Percentiles rank a stretch among this genome's conserved stretches.
These are phyloP conservation scores for Ascodesmis nigricans DNA, from an alignment of 495 filamentous ascomycete genomes.

Conservation along the genomic window DNA sequence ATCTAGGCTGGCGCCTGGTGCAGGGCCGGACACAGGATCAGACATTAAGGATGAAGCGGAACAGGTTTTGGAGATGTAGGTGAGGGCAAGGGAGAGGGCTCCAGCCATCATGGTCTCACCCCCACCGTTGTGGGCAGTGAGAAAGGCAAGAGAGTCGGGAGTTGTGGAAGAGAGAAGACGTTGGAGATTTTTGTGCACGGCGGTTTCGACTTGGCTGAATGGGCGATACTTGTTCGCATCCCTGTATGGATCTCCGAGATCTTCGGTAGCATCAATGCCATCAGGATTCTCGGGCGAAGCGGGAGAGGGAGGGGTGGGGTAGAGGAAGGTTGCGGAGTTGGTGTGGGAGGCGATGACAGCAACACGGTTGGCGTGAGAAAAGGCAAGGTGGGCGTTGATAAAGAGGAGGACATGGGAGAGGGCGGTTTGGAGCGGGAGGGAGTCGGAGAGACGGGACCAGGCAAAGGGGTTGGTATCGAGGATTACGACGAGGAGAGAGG, in stretches of 20 bases:
- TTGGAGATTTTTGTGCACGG: constrained; percentile 47
- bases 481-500: constrained; percentile 75
- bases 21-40: constrained; percentile 7
- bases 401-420: constrained; percentile 86
- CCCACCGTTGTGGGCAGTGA: no score
- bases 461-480: constrained; percentile 92
- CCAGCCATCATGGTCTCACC: constrained; percentile 57
- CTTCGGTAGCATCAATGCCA: constrained; percentile 3
- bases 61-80: constrained; percentile 49
- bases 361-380: constrained; percentile 78
- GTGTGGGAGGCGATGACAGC: constrained; percentile 79
- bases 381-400: constrained; percentile 84
- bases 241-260: constrained; percentile 21
- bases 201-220: constrained; percentile 63
- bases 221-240: constrained; percentile 84
- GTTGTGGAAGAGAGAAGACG: constrained; percentile 44
- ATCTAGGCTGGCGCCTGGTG: neutral
- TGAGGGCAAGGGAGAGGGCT: constrained; percentile 68
- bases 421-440: constrained; percentile 63
- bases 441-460: constrained; percentile 56
- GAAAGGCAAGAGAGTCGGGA: constrained; percentile 32
- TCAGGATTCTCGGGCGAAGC: constrained; percentile 1
- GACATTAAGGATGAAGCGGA: no score
- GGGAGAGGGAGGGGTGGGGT: constrained; percentile 32
- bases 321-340: constrained; percentile 69